phyloP scores from a whole-genome alignment of 1,284 basidiomycete genomes.

The Peniophora sp. region DNA sequence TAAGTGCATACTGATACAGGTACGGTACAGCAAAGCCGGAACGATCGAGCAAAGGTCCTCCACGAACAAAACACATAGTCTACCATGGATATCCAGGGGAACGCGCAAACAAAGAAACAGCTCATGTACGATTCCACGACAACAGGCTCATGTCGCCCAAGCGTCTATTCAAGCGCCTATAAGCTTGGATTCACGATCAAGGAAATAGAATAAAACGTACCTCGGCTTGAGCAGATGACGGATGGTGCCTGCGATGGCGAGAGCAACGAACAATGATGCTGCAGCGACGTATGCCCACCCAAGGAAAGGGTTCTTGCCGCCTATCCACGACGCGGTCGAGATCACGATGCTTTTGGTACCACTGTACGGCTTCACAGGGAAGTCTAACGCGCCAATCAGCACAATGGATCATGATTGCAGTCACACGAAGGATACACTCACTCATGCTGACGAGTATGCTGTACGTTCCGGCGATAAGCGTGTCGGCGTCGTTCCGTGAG shows the following conservation, averaged over 20 bases:
- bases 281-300: conserved; percentile 96
- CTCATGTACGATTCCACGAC: conserved; percentile 68
- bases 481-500: conserved; percentile 80
- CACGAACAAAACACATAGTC: not conserved
- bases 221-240: conserved; percentile 91
- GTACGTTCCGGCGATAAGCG: conserved; percentile 74
- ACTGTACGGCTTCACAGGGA: conserved; percentile 85
- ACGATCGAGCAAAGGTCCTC: conserved; percentile 1
- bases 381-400: conserved; percentile 50
- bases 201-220: conserved; percentile 33
- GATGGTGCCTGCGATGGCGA: conserved; percentile 85
- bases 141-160: conserved; percentile 79
- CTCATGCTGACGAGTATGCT: conserved; percentile 77
- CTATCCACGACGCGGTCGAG: conserved; percentile 96
- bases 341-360: conserved; percentile 97
- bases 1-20: conserved; percentile 4
- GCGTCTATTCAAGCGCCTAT: conserved; percentile 40
- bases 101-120: conserved; percentile 8
- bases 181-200: conserved; percentile 2
- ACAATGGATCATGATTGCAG: not conserved
- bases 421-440: conserved; percentile 31
- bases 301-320: conserved; percentile 95
- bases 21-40: not conserved
- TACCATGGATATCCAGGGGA: conserved; percentile 1
- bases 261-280: conserved; percentile 78